Evolutionary conservation across 2,329 filamentous ascomycete genomes (phyloP), one percentile per base, ranked within the genome.

Genomic region (Tympanopsis confertula): DNA sequence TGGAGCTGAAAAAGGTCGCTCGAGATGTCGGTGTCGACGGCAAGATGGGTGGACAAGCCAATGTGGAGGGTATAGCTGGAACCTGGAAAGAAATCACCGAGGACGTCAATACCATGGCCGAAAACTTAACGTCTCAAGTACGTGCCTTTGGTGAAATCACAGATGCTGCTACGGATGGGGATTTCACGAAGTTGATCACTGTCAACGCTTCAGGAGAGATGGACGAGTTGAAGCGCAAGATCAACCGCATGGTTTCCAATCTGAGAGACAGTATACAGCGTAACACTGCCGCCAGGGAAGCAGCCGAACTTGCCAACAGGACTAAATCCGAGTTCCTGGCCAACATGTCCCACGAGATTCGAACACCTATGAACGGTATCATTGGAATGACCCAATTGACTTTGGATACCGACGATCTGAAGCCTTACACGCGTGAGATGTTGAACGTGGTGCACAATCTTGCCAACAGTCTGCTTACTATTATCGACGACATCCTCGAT

Each of bases 401-500:
- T 1, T 59, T 82, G 42, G 78, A 82, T 50, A 80, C 76, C 5
- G 66, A 82, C 46, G 62, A 82, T 35, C 78, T 75, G 41, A 72
- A 74, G 38, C 75, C 78, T 38, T 77, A 80, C 39, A 69, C 77
- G 40, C 7, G 10, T 10, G 77, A 82, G 54, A 82, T 81, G 77
- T 56, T 82, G 55, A 82, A 79, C 42, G 78, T 80, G 37, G 77
- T 82, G 17, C 76, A 80, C 53, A 80, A 78, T 46, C 56, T 82
- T 44, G 77, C 76, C 36, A 80, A 80, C 55, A 79, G 77, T 51
- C 63, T 95, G 13, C 66, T 95, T 19, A 91, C 87, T 0, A 86
- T 95, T 35, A 95, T 95, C 61, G 95, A 95, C 52, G 89, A 96
- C 52, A 94, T 95, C 38, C 67, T 95, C 4, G 89, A 96, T 58